Evolutionary conservation across 2,329 filamentous ascomycete species (phyloP).

Genomic region (Beauveria rudraprayagi): DNA sequence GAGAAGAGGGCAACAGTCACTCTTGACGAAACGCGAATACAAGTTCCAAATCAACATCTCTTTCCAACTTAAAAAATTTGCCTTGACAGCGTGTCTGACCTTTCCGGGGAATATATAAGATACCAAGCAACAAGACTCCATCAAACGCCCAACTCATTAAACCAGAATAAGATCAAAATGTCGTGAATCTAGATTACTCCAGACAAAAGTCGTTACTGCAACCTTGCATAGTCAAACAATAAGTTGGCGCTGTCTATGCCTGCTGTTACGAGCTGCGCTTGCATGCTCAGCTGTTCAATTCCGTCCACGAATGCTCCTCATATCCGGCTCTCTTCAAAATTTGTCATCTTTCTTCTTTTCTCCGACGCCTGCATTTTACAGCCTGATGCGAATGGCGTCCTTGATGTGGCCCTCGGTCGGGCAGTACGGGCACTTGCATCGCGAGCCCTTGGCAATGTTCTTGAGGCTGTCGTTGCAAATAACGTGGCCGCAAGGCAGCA

Average conservation of each 20-base stretch:
- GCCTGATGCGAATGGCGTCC: constrained; percentile 66
- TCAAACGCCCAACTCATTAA: not conserved
- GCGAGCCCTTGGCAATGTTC: constrained; percentile 66
- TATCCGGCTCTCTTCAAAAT: too few species aligned
- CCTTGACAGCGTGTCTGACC: constrained; percentile 1
- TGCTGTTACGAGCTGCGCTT: not conserved
- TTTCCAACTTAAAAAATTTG: not conserved
- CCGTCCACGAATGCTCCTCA: too few species aligned
- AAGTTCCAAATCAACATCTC: not conserved
- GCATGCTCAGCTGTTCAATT: not conserved
- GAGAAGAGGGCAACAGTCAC: not conserved
- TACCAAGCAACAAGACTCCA: constrained; percentile 1
- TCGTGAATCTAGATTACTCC: not conserved
- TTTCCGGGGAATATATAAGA: not conserved
- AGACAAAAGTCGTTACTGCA: not conserved
- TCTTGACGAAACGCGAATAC: not conserved
- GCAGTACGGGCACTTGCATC: constrained; percentile 96
- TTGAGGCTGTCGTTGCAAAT: constrained; percentile 78
- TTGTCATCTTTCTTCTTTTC: too few species aligned
- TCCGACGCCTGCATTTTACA: constrained; percentile 31
- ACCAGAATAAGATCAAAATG: not conserved
- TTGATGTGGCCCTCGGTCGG: constrained; percentile 71
- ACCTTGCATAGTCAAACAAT: not conserved
- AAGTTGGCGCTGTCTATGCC: not conserved
- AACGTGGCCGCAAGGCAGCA: constrained; percentile 92